Conservation (phyloP, 257 asterid species). For the Cynanchum wilfordii region DNA sequence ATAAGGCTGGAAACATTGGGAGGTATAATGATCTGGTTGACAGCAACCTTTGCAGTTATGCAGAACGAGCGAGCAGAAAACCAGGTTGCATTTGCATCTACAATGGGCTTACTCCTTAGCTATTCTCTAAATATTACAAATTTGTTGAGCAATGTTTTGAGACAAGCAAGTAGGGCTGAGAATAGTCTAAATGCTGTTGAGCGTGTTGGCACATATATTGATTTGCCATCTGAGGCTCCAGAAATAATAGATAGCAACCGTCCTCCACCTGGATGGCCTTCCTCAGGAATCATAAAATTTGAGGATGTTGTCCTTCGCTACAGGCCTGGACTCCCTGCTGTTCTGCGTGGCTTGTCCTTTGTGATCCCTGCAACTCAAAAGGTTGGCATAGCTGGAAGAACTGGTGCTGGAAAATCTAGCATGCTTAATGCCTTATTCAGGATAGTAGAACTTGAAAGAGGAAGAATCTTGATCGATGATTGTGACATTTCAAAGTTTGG, state of each 20-base stretch:
- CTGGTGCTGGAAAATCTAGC: constrained; percentile 95
- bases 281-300: constrained; percentile 60
- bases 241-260: constrained; percentile 53
- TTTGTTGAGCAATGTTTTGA: constrained; percentile 58
- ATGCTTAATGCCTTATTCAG: constrained; percentile 87
- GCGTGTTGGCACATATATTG: constrained; percentile 77
- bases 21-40: constrained; percentile 85
- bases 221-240: constrained; percentile 70
- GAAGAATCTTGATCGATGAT: constrained; percentile 66
- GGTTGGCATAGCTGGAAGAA: constrained; percentile 88
- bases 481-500: constrained; percentile 75
- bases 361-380: constrained; percentile 64
- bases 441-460: constrained; percentile 72
- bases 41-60: constrained; percentile 86
- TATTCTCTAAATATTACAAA: constrained; percentile 74
- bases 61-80: constrained; percentile 74
- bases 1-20: constrained; percentile 82
- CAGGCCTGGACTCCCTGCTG: constrained; percentile 90
- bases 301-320: constrained; percentile 68
- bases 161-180: constrained; percentile 86
- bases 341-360: constrained; percentile 72
- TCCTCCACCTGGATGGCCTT: constrained; percentile 94
- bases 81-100: constrained; percentile 81
- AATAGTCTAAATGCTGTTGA: constrained; percentile 87
- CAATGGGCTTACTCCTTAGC: constrained; percentile 87